Percentiles rank a stretch among this genome's conserved stretches.
These are phyloP conservation scores for Pseudozyma sp. DNA, from an alignment of 1,284 basidiomycete species.

Conservation along the genomic window DNA sequence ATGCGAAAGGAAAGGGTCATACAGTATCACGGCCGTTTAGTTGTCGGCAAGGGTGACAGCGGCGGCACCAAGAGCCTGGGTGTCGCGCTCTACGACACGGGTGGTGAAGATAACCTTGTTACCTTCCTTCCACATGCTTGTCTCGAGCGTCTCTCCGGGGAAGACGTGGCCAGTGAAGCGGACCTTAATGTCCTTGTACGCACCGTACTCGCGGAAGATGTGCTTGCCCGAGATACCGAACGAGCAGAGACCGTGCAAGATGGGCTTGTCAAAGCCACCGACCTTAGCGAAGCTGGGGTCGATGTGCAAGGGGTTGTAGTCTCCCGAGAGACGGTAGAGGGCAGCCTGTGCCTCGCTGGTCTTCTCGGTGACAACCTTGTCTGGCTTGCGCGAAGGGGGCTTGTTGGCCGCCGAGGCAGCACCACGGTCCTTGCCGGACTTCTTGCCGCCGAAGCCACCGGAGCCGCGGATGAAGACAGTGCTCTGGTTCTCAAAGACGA, in stretches of 20 bases:
- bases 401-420: constrained; percentile 85
- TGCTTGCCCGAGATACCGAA: constrained; percentile 97
- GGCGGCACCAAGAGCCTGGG: constrained; percentile 78
- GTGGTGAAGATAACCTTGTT: constrained; percentile 89
- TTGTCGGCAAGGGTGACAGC: constrained; percentile 76
- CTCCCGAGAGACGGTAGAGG: constrained; percentile 74
- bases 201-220: constrained; percentile 85
- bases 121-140: constrained; percentile 94
- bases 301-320: constrained; percentile 90
- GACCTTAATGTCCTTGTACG: constrained; percentile 94
- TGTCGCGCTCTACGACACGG: constrained; percentile 81
- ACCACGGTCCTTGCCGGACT: constrained; percentile 86
- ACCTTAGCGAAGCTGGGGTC: constrained; percentile 92
- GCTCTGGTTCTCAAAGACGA: constrained; percentile 91
- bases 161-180: constrained; percentile 91
- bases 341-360: constrained; percentile 74
- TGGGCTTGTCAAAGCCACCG: constrained; percentile 91
- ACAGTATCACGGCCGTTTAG: constrained; percentile 5
- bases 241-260: constrained; percentile 81
- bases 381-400: constrained; percentile 74
- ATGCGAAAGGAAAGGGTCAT: neutral
- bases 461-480: constrained; percentile 93
- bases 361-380: constrained; percentile 65
- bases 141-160: constrained; percentile 84
- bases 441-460: constrained; percentile 94